Conservation (phyloP, 2,329 filamentous ascomycete genomes). For the Pseudogymnoascus sp. region DNA sequence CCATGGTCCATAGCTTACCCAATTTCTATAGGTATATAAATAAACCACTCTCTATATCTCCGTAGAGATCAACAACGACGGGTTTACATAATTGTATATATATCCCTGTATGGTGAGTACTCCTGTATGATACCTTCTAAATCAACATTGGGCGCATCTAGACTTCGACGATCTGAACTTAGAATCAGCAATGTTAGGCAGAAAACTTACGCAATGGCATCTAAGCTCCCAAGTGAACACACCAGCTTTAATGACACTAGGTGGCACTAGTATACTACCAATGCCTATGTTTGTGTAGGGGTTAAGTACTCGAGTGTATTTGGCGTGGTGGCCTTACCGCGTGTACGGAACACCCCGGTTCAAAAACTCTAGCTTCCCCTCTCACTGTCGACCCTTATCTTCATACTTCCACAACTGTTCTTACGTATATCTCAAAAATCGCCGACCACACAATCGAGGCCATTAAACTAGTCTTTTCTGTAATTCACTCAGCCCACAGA, state of each 20-base stretch:
- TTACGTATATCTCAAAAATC: not conserved
- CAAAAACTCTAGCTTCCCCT: not conserved
- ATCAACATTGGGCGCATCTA: not conserved
- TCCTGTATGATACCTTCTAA: not conserved
- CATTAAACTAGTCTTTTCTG: not conserved
- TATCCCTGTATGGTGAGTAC: not conserved
- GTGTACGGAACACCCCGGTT: not conserved
- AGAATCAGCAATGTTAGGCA: not conserved
- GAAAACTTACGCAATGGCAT: not conserved
- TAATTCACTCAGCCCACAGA: not conserved
- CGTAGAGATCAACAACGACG: not conserved
- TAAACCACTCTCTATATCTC: not conserved
- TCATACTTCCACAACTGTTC: not conserved
- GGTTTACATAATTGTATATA: not conserved
- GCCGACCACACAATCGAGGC: not conserved
- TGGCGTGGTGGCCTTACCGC: not conserved
- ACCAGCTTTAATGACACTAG: not conserved
- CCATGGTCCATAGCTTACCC: not conserved
- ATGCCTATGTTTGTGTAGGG: not conserved
- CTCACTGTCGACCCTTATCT: not conserved
- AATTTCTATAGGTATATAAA: not conserved
- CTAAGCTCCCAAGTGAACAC: not conserved
- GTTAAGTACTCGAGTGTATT: not conserved
- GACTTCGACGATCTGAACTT: not conserved
- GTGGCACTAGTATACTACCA: not conserved